Base-by-base conservation (phyloP, 129 eudicot genomes). In the Escallonia herrerae region DNA sequence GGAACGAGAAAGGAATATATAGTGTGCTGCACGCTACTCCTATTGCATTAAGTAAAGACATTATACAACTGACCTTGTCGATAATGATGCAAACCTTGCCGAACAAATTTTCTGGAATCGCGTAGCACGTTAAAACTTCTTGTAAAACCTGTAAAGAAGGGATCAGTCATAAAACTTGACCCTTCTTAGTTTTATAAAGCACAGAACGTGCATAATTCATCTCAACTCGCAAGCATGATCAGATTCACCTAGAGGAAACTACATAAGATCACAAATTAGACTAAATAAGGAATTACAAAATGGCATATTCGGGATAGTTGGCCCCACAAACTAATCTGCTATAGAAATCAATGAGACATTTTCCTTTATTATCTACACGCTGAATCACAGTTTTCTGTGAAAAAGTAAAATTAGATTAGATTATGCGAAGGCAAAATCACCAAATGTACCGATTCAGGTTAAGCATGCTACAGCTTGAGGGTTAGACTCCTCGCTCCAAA, bases 1-100 rank as follows among this genome's bases (percentile, higher is more conserved):
- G 33, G 33, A 22, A 22, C 1, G 33, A 22, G 33, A 22, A 22
- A 22, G 33, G 33, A 22, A 22, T 22, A 22, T 22, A 22, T 22
- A 22, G 33, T 22, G 33, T 22, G 33, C 33, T 22, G 33, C 33
- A 22, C 33, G 33, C 33, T 22, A 22, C 33, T 22, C 33, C 33
- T 22, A 22, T 22, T 22, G 33, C 33, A 22, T 22, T 22, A 22
- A 22, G 33, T 22, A 22, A 22, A 22, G 33, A 22, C 33, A 22
- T 22, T 22, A 40, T 65, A 56, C n/a, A 66, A 69, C 95, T 74
- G 64, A 89, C 99, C 99, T 94, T 94, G 69, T 94, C 99, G 72
- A 94, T 89, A 33, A 79, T 76, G 66, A 94, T 83, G 81, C 97
- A 94, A 73, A 91, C 95, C 78, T 80, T 86, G 63, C 83, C 81